These are phyloP conservation scores for Blastomyces parvus DNA, from an alignment of 2,329 filamentous ascomycete genomes.

Conservation along the genomic window DNA sequence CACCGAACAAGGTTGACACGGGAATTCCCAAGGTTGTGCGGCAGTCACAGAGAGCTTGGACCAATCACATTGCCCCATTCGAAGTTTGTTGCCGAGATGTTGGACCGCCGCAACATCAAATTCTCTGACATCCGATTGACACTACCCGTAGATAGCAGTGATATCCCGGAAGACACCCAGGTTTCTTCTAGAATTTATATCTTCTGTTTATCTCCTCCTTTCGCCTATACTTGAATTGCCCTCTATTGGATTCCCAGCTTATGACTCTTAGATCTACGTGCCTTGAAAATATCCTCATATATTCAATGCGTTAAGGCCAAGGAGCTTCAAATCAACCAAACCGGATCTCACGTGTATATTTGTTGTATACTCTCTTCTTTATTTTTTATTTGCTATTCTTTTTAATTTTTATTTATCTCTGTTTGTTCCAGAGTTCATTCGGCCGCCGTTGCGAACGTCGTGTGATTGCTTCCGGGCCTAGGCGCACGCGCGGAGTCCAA, in stretches of 20 bases:
- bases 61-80: neutral
- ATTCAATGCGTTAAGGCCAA: neutral
- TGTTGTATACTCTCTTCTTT: neutral
- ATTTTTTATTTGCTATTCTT: neutral
- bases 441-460: neutral
- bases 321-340: too few relatives aligned
- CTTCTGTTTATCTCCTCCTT: too few relatives aligned
- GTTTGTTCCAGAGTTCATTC: neutral
- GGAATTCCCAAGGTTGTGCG: too few relatives aligned
- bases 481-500: neutral
- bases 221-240: neutral
- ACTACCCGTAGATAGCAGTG: neutral
- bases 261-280: neutral
- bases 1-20: too few relatives aligned
- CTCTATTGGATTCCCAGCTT: neutral
- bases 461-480: neutral
- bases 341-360: neutral
- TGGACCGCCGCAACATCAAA: neutral
- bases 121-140: too few relatives aligned
- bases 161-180: too few relatives aligned
- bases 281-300: neutral
- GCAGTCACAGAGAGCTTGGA: too few relatives aligned
- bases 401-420: neutral
- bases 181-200: neutral
- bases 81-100: neutral